phyloP scores from a whole-genome alignment of 2,329 filamentous ascomycete genomes.

The Ophiostoma sp. region DNA sequence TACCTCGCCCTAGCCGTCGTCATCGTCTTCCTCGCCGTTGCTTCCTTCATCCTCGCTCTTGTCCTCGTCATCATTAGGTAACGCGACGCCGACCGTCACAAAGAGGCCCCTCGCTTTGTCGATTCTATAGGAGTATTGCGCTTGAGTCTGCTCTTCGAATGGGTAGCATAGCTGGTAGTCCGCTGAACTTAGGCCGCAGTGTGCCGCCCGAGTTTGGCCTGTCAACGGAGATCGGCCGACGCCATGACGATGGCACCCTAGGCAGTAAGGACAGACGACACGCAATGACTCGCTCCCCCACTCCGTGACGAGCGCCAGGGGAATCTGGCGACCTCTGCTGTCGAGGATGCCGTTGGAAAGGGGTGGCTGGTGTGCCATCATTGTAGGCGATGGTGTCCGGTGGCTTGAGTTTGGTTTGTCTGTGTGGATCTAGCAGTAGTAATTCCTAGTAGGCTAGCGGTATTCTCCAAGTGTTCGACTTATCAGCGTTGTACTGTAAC shows the following conservation, averaged over 20 bases:
- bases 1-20: background rate
- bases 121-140: conserved; percentile 4
- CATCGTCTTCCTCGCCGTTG: background rate
- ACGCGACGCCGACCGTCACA: background rate
- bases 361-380: background rate
- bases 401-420: background rate
- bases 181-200: conserved; percentile 3
- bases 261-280: conserved; percentile 5
- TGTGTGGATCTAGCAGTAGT: no score
- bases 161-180: conserved; percentile 2
- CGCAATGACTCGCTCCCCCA: conserved; percentile 2
- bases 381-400: background rate
- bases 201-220: background rate
- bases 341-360: conserved; percentile 6
- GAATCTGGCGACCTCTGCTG: background rate
- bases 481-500: no score
- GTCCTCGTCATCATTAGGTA: no score
- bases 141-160: conserved; percentile 2
- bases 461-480: no score
- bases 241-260: background rate
- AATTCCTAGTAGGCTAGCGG: no score
- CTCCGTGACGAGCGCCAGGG: conserved; percentile 10
- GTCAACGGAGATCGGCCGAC: conserved; percentile 7
- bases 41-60: no score
- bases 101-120: conserved; percentile 3